These are phyloP conservation scores for Amaranthus hypochondriacus DNA, from an alignment of 148 eudicot genomes.

Conservation along the genomic window DNA sequence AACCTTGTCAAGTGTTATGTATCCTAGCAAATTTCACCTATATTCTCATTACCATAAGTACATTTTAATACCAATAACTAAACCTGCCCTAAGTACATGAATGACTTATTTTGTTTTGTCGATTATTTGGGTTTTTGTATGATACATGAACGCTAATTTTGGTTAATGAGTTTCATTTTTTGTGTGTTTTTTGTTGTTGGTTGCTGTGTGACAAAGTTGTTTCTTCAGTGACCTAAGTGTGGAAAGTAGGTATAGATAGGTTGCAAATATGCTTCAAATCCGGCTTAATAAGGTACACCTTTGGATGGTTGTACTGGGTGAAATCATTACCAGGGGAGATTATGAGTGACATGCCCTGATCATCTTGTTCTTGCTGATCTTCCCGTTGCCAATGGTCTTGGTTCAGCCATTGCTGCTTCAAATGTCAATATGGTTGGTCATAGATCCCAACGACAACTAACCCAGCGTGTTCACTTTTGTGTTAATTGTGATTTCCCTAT, in stretches of 20 bases:
- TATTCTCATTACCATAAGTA: too few species aligned
- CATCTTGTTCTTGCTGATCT: constrained; percentile 91
- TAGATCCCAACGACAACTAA: constrained; percentile 83
- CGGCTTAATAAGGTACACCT: constrained; percentile 62
- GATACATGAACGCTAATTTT: too few species aligned
- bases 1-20: too few species aligned
- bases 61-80: too few species aligned
- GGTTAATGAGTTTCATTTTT: neutral
- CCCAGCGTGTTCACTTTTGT: constrained; percentile 94
- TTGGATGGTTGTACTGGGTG: constrained; percentile 48
- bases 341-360: constrained; percentile 97
- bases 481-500: constrained; percentile 92
- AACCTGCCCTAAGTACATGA: too few species aligned
- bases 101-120: too few species aligned
- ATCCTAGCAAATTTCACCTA: too few species aligned
- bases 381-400: constrained; percentile 92
- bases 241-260: neutral
- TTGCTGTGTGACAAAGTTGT: neutral
- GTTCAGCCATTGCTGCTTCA: constrained; percentile 54
- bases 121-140: too few species aligned
- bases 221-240: neutral
- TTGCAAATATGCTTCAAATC: constrained; percentile 81
- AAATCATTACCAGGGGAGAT: constrained; percentile 54
- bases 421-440: constrained; percentile 73
- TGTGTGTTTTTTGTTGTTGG: neutral